phyloP scores from a whole-genome alignment of 202 grass and related monocot genomes.

The Setaria italica region DNA sequence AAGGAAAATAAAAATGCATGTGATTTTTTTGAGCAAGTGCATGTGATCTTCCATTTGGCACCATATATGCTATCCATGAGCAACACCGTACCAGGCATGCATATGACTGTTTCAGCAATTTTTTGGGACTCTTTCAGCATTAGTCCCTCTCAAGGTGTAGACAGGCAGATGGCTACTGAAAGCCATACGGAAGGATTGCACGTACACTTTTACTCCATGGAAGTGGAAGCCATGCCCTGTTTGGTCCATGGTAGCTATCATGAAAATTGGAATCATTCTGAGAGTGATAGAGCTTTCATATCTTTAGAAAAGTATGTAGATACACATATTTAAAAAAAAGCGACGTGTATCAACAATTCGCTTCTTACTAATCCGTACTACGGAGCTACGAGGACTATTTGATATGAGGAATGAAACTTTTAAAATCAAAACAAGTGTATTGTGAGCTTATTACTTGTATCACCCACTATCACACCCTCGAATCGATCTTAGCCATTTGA shows the following conservation, averaged over 20 bases:
- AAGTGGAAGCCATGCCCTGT: conserved; percentile 4
- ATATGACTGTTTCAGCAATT: conserved; percentile 16
- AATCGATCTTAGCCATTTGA: neutral
- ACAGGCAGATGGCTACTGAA: conserved; percentile 34
- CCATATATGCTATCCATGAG: conserved; percentile 20
- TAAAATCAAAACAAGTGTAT: neutral
- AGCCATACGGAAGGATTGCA: conserved; percentile 26
- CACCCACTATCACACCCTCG: neutral
- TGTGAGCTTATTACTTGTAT: neutral
- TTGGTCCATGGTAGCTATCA: conserved; percentile 8
- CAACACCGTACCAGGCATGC: neutral
- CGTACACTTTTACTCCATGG: neutral
- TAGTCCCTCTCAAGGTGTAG: conserved; percentile 34
- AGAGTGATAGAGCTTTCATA: conserved; percentile 10
- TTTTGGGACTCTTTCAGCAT: conserved; percentile 11
- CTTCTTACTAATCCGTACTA: neutral
- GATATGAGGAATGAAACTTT: neutral
- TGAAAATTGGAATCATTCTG: neutral
- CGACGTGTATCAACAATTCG: neutral
- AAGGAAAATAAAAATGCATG: conserved; percentile 36
- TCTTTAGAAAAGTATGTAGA: neutral
- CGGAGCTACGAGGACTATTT: neutral
- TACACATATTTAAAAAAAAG: neutral
- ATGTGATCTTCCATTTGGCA: neutral
- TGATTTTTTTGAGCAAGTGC: neutral